Percentiles rank a stretch among this genome's conserved stretches.
These are phyloP conservation scores for Kondoa subrosea DNA, from an alignment of 768 basidiomycete species.

Conservation along the genomic window DNA sequence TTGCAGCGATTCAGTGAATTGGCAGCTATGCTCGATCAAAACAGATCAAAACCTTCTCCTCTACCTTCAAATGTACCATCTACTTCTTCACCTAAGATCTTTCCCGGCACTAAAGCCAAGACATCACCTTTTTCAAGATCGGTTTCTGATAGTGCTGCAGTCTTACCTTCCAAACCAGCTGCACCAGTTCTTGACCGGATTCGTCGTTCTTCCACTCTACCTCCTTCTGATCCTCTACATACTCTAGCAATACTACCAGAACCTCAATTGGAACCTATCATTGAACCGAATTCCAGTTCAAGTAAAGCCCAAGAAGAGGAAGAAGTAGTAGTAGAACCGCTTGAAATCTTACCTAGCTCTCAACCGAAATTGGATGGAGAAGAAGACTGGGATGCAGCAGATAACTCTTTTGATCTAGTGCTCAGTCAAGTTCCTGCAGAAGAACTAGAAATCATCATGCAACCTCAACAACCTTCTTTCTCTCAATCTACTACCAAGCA, in stretches of 20 bases:
- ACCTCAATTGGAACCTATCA: neutral
- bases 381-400: neutral
- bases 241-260: neutral
- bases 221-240: neutral
- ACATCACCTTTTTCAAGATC: neutral
- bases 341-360: neutral
- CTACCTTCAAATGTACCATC: neutral
- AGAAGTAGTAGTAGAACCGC: neutral
- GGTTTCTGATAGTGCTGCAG: neutral
- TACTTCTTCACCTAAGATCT: neutral
- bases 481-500: too few relatives aligned
- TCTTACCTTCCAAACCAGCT: neutral
- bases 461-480: too few relatives aligned
- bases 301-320: neutral
- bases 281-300: neutral
- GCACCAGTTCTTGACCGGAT: neutral
- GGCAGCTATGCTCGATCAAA: neutral
- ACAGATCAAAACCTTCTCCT: neutral
- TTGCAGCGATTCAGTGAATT: neutral
- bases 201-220: neutral
- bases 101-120: neutral
- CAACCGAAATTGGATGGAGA: neutral
- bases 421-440: neutral
- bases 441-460: neutral
- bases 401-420: neutral